Conservation (phyloP, 2,329 filamentous ascomycete species). For the Beauveria brongniartii region DNA sequence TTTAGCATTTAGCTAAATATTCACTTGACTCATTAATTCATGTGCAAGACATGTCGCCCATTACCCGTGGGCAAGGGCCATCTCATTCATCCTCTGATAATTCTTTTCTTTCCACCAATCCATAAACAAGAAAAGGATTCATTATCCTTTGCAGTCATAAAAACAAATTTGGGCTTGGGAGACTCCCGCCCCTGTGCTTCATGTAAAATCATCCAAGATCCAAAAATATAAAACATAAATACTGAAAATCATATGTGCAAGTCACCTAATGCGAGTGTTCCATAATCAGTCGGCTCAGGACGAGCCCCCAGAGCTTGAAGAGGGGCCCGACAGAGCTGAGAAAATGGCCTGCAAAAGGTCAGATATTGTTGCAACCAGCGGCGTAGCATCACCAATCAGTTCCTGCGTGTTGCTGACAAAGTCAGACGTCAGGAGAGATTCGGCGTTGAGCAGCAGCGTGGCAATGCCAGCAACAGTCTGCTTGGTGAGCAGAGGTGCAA, state of each 20-base stretch:
- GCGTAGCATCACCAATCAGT: conserved; percentile 34
- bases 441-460: conserved; percentile 30
- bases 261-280: not conserved
- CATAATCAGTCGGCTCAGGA: not conserved
- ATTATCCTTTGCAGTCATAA: conserved; percentile 8
- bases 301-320: not conserved
- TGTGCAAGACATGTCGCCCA: conserved; percentile 1
- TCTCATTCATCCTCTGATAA: not conserved
- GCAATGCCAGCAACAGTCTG: conserved; percentile 28
- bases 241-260: conserved; percentile 4
- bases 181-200: not conserved
- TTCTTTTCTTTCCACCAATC: not conserved
- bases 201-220: conserved; percentile 1
- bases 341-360: conserved; percentile 8
- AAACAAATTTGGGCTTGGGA: not conserved
- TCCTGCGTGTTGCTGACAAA: conserved; percentile 36
- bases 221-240: conserved; percentile 2
- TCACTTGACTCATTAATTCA: conserved; percentile 9
- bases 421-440: conserved; percentile 26
- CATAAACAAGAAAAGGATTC: not conserved
- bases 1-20: conserved; percentile 8
- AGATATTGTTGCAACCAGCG: conserved; percentile 13
- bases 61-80: conserved; percentile 1
- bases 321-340: not conserved
- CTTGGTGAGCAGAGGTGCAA: conserved; percentile 33